These are phyloP conservation scores for Cyberlindnera misumaiensis DNA, from an alignment of 805 yeast genomes.

Conservation along the genomic window DNA sequence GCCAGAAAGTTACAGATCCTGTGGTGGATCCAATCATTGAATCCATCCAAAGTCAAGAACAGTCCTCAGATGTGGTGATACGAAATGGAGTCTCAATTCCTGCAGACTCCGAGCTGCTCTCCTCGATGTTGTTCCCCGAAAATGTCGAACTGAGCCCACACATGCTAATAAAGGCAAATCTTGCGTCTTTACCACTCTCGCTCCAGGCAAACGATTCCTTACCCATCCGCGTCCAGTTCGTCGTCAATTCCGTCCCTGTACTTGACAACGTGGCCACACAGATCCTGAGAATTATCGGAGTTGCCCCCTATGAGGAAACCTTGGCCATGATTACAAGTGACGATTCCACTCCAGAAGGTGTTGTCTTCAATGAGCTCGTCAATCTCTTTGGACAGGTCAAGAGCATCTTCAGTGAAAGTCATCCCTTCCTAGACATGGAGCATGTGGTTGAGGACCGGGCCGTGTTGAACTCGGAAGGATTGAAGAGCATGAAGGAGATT, in stretches of 20 bases:
- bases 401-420: slow-evolving; percentile 56
- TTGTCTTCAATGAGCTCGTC: slow-evolving; percentile 56
- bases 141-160: slow-evolving; percentile 11
- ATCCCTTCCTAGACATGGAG: slow-evolving; percentile 64
- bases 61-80: background rate
- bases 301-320: slow-evolving; percentile 71
- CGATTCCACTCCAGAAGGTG: slow-evolving; percentile 59
- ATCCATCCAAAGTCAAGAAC: too few species aligned
- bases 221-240: slow-evolving; percentile 50
- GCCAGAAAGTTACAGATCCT: too few species aligned
- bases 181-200: slow-evolving; percentile 55
- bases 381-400: slow-evolving; percentile 75
- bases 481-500: slow-evolving; percentile 11
- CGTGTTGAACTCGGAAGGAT: slow-evolving; percentile 5
- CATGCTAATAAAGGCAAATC: slow-evolving; percentile 35
- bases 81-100: slow-evolving; percentile 20
- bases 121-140: slow-evolving; percentile 6
- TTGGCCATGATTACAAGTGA: slow-evolving; percentile 61
- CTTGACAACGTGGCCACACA: slow-evolving; percentile 81
- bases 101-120: slow-evolving; percentile 16
- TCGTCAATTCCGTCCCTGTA: slow-evolving; percentile 64
- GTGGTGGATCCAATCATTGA: too few species aligned
- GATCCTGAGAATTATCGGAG: slow-evolving; percentile 61
- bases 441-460: slow-evolving; percentile 57
- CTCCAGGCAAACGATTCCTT: slow-evolving; percentile 47